Conservation (phyloP, 2,329 filamentous ascomycete species). For the Aplosporella prunicola region DNA sequence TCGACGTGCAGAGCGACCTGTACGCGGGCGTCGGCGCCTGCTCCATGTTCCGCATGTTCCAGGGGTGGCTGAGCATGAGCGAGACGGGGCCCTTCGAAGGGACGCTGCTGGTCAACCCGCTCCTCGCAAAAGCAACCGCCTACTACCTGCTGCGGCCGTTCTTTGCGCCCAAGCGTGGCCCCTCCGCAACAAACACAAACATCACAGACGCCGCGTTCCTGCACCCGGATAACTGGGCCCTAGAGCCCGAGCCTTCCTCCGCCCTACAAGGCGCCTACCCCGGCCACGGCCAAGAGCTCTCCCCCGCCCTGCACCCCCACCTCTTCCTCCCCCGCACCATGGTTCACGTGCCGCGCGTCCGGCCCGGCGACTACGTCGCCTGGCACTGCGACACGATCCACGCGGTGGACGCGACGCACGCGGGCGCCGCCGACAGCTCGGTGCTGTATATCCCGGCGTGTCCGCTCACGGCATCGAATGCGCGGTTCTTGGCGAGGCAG, state of each 20-base stretch:
- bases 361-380: slow-evolving; percentile 64
- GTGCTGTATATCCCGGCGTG: slow-evolving; percentile 86
- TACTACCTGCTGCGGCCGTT: slow-evolving; percentile 80
- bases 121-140: slow-evolving; percentile 63
- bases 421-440: slow-evolving; percentile 62
- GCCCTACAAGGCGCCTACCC: slow-evolving; percentile 61
- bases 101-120: slow-evolving; percentile 71
- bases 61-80: slow-evolving; percentile 81
- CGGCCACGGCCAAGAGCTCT: slow-evolving; percentile 62
- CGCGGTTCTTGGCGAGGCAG: slow-evolving; percentile 60
- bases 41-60: slow-evolving; percentile 77
- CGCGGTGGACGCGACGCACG: slow-evolving; percentile 71
- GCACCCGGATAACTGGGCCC: slow-evolving; percentile 51
- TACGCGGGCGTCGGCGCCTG: slow-evolving; percentile 77
- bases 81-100: slow-evolving; percentile 64
- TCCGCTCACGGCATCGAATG: slow-evolving; percentile 67
- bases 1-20: slow-evolving; percentile 60
- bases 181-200: slow-evolving; percentile 31
- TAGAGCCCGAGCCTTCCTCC: slow-evolving; percentile 44
- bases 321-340: slow-evolving; percentile 58
- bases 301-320: slow-evolving; percentile 56
- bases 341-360: slow-evolving; percentile 60
- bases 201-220: slow-evolving; percentile 33
- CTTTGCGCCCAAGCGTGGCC: slow-evolving; percentile 48
- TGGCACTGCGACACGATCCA: slow-evolving; percentile 79